Percentiles rank a stretch among this genome's conserved stretches.
phyloP scores from a whole-genome alignment of 202 grass and related monocot genomes.

The Setaria viridis region DNA sequence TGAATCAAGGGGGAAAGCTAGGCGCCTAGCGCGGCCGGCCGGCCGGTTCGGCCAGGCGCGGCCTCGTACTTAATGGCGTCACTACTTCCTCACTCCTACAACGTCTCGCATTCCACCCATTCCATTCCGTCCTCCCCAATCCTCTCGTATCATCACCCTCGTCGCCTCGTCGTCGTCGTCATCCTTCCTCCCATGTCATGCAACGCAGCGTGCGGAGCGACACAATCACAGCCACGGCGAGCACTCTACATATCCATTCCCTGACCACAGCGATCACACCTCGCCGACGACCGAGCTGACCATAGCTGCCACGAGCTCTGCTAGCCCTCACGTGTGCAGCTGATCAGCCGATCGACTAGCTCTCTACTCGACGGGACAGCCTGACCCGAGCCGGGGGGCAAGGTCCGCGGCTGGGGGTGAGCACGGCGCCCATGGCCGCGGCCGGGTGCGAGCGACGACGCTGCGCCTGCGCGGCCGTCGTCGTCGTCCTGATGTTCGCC shows the following conservation, averaged over 20 bases:
- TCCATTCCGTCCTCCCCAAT: not conserved
- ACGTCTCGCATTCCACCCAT: slow-evolving; percentile 68
- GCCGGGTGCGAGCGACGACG: not conserved
- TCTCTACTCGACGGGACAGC: not conserved
- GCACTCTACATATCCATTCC: slow-evolving; percentile 1
- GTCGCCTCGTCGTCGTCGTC: not conserved
- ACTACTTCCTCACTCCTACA: slow-evolving; percentile 62
- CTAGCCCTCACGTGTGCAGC: not conserved
- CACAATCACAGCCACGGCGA: not conserved
- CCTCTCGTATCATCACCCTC: not conserved
- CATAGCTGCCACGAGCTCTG: not conserved
- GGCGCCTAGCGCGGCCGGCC: not conserved
- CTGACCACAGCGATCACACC: not conserved
- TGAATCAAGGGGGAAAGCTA: not conserved
- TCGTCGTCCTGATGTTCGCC: not conserved
- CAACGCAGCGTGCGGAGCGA: slow-evolving; percentile 26
- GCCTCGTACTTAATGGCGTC: slow-evolving; percentile 77
- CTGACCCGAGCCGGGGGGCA: not conserved
- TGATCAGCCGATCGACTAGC: not conserved
- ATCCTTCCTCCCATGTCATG: slow-evolving; percentile 24
- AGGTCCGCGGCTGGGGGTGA: not conserved
- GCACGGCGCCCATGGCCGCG: slow-evolving; percentile 8
- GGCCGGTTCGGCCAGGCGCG: not conserved
- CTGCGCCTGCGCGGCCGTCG: not conserved
- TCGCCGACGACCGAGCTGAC: not conserved